phyloP scores from a whole-genome alignment of 140 eudicot genomes.

The Bidens hawaiensis region DNA sequence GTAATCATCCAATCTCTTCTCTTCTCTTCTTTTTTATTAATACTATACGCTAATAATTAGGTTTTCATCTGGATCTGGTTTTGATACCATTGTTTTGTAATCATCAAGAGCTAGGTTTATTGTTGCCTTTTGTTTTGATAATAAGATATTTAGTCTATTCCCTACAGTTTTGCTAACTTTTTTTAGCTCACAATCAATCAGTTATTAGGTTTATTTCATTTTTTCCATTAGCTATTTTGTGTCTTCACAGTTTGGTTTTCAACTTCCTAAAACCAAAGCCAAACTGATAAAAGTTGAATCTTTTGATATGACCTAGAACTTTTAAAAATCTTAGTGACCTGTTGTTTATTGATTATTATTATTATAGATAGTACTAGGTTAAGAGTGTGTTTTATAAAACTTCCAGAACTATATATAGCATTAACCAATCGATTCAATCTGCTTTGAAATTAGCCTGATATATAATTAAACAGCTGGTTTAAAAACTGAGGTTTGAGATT shows the following conservation, averaged over 20 bases:
- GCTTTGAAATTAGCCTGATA: neutral
- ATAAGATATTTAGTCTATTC: neutral
- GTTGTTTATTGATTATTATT: neutral
- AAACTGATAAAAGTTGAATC: neutral
- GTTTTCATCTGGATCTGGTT: neutral
- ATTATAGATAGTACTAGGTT: neutral
- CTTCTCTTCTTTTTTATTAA: neutral
- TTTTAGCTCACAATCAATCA: neutral
- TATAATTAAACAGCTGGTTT: neutral
- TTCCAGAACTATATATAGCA: neutral
- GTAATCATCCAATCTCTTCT: constrained; percentile 33
- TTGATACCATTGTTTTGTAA: neutral
- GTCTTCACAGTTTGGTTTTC: neutral
- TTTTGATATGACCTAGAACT: neutral
- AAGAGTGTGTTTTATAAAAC: neutral
- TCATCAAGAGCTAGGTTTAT: neutral
- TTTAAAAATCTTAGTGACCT: no score
- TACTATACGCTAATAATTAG: neutral
- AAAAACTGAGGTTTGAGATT: neutral
- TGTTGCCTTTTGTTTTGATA: neutral
- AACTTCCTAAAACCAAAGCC: neutral
- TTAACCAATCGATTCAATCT: neutral
- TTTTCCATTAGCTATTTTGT: neutral
- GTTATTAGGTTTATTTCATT: neutral
- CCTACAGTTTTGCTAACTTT: neutral